Base-by-base conservation (phyloP, 805 yeast species). In the Saturnispora kantuleensis region DNA sequence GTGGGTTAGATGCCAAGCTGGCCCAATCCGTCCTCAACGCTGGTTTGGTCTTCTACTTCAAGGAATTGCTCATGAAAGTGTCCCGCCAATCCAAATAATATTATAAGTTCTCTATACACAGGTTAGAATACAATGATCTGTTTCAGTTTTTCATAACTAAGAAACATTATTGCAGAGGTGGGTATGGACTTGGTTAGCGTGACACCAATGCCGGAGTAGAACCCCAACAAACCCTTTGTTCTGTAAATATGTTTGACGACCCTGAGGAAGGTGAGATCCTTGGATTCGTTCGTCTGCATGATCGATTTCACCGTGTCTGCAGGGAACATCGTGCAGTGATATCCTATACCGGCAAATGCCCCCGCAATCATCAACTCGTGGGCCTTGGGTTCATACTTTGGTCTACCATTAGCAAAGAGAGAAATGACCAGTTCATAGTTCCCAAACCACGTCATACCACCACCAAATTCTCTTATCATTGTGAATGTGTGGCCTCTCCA, bases 391-490 rank as follows among this genome's bases (percentile, higher is more conserved):
- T 62, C 43, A 53, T 57, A 51, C 50, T 49, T 58, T 42, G 44
- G 48, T 38, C 47, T 54, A 41, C 47, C 43, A 29, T 54, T 36
- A 35, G 58, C 44, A 50, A 76, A 65, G n/a, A 56, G 51, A 1
- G 54, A 54, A 16, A 66, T 59, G 7, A 73, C 64, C 38, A 71
- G 64, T 58, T 88, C 96, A 60, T 88, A 88, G 13, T 93, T 76
- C 0, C 95, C 90, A 65, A 89, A 89, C 97, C 97, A 89, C 2
- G 90, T 80, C 4, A 95, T 85, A 2, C 96, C 84, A 7, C 97
- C 97, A 28, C 88, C 81, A 33, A 85, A 73, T 59, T 89, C 97
- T 54, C 97, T 73, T 2, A 84, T 50, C 39, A 86, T 64, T 0
- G 97, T 89, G 16, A 93, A 80, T 0, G 79, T 67, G 52, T 88